These are phyloP conservation scores for Backusella macrospora DNA, from an alignment of 192 early-diverging fungal species.

Conservation along the genomic window DNA sequence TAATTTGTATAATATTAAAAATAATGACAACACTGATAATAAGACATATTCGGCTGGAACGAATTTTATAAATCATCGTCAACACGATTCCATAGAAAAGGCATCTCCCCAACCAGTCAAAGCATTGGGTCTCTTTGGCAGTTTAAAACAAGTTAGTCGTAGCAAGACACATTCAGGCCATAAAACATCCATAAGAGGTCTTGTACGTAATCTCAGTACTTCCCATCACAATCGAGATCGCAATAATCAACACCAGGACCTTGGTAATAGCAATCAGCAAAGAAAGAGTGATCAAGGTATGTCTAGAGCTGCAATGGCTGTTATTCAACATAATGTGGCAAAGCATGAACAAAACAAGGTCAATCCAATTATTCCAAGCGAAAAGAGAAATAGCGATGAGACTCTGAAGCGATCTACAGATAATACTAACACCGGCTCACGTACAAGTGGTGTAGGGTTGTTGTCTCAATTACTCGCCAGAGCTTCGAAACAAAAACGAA, in stretches of 20 bases:
- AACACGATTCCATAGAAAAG: not conserved
- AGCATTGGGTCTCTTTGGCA: slow-evolving; percentile 22
- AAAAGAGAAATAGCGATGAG: slow-evolving; percentile 1
- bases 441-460: not conserved
- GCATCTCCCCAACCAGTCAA: not conserved
- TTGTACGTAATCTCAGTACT: slow-evolving; percentile 13
- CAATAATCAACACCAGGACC: not conserved
- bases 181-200: slow-evolving; percentile 9
- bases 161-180: not conserved
- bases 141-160: slow-evolving; percentile 21
- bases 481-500: not conserved
- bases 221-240: not conserved
- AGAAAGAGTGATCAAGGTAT: slow-evolving; percentile 7
- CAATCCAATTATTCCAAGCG: not conserved
- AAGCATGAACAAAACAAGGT: not conserved
- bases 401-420: not conserved
- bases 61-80: not conserved
- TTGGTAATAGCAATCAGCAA: not conserved
- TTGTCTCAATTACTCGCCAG: slow-evolving; percentile 10
- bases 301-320: slow-evolving; percentile 29
- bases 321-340: slow-evolving; percentile 21
- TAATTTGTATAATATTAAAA: not conserved
- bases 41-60: slow-evolving; percentile 4
- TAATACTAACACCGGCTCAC: not conserved
- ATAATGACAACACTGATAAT: not conserved